Conservation (phyloP, 2,329 filamentous ascomycete genomes). For the Fusarium denticulatum region DNA sequence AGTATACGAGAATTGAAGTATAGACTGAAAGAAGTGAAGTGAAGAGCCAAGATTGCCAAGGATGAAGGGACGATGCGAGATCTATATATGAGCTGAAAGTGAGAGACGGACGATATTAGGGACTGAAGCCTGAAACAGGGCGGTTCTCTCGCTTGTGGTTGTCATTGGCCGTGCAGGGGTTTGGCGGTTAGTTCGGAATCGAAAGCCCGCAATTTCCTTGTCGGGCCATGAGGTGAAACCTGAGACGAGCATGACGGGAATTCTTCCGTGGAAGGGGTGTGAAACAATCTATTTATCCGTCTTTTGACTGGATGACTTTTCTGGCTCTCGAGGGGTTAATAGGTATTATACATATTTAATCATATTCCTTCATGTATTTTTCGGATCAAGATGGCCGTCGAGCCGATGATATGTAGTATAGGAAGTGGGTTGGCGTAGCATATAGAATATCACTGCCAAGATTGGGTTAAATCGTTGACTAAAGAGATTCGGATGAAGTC, state of each 20-base stretch:
- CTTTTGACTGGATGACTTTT: not conserved
- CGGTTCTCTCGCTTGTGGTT: not conserved
- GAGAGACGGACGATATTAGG: constrained; percentile 3
- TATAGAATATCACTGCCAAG: not conserved
- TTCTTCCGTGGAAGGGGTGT: constrained; percentile 30
- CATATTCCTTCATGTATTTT: not conserved
- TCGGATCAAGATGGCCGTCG: not conserved
- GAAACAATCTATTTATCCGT: constrained; percentile 32
- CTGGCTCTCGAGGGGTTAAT: not conserved
- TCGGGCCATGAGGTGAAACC: constrained; percentile 17
- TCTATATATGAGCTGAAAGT: constrained; percentile 11
- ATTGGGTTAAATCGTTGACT: accelerated
- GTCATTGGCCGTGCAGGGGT: constrained; percentile 6
- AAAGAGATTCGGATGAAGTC: not conserved
- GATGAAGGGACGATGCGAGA: not conserved
- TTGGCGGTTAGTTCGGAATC: constrained; percentile 20
- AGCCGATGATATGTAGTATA: not conserved
- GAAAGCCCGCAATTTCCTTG: constrained; percentile 19
- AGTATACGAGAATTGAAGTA: not conserved
- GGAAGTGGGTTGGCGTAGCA: not conserved
- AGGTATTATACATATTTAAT: not conserved
- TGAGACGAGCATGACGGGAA: constrained; percentile 13
- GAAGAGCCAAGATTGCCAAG: constrained; percentile 14
- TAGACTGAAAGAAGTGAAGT: not conserved
- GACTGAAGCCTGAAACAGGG: constrained; percentile 19